Conservation (phyloP, 495 filamentous ascomycete species). For the Lepidopterella palustris region DNA sequence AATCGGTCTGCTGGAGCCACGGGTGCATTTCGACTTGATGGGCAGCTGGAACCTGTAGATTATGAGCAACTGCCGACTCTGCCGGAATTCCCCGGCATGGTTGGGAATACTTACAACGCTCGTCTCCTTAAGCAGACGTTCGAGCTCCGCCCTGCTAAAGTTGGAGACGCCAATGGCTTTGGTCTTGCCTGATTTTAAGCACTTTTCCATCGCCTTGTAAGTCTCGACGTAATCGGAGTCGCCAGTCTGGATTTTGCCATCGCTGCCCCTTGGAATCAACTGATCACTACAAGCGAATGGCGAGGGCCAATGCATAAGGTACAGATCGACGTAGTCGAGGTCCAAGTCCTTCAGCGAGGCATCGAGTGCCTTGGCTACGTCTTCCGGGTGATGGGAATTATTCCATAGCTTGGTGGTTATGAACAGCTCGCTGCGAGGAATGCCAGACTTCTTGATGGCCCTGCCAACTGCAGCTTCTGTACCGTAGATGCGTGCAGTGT, state of each 20-base stretch:
- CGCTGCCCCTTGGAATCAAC: constrained; percentile 28
- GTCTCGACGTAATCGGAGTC: constrained; percentile 35
- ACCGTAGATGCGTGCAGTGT: constrained; percentile 63
- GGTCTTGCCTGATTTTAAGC: constrained; percentile 49
- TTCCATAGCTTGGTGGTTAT: constrained; percentile 61
- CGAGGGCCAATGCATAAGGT: constrained; percentile 34
- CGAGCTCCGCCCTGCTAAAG: constrained; percentile 62
- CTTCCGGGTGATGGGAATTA: constrained; percentile 48
- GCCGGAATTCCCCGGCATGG: neutral
- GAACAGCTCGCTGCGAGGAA: constrained; percentile 55
- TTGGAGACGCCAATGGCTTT: constrained; percentile 72
- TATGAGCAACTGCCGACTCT: neutral
- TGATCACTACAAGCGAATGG: constrained; percentile 27
- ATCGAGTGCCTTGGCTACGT: constrained; percentile 50
- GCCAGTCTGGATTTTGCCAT: constrained; percentile 28
- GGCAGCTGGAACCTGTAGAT: constrained; percentile 39
- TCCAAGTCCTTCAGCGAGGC: constrained; percentile 56
- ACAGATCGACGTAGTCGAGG: constrained; percentile 41
- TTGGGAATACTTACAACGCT: constrained; percentile 38
- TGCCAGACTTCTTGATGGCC: constrained; percentile 48
- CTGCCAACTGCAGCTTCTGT: constrained; percentile 63
- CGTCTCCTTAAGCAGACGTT: constrained; percentile 56
- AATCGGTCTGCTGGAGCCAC: constrained; percentile 54
- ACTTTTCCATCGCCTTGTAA: constrained; percentile 56
- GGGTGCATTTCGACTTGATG: constrained; percentile 64